Evolutionary conservation across 306 rosid species (phyloP).

Genomic region (Trichosanthes truncata): DNA sequence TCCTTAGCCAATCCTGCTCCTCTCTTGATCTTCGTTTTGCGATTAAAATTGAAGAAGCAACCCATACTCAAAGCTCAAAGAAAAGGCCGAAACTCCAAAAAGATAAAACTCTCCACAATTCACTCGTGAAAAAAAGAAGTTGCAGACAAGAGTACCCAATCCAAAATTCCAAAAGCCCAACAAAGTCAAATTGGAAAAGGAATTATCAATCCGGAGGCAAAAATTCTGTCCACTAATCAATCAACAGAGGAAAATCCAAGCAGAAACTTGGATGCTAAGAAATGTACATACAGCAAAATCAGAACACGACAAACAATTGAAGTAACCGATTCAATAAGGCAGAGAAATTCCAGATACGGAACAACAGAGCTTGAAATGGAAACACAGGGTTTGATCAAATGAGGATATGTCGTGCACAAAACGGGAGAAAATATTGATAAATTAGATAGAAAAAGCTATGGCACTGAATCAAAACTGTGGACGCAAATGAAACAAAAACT

Average conservation of each 20-base stretch:
- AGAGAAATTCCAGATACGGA: neutral
- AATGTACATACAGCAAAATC: neutral
- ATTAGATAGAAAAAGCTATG: neutral
- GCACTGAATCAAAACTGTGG: neutral
- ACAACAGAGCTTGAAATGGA: neutral
- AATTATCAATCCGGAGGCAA: neutral
- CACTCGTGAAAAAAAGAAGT: neutral
- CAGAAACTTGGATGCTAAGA: neutral
- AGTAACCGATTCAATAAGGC: neutral
- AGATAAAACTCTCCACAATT: neutral
- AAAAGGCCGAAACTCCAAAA: neutral
- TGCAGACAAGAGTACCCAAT: neutral
- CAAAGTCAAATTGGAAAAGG: neutral
- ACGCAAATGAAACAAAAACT: neutral
- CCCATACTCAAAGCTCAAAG: conserved; percentile 28
- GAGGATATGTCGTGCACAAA: neutral
- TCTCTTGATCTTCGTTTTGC: conserved; percentile 25
- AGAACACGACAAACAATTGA: neutral
- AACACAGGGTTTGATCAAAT: neutral
- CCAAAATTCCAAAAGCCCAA: neutral
- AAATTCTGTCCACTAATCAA: neutral
- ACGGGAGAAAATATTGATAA: neutral
- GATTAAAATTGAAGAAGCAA: conserved; percentile 44
- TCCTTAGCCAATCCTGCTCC: conserved; percentile 33
- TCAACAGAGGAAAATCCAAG: neutral